Base-by-base conservation (phyloP, 1,284 basidiomycete genomes). In the Ustilago loliicola region DNA sequence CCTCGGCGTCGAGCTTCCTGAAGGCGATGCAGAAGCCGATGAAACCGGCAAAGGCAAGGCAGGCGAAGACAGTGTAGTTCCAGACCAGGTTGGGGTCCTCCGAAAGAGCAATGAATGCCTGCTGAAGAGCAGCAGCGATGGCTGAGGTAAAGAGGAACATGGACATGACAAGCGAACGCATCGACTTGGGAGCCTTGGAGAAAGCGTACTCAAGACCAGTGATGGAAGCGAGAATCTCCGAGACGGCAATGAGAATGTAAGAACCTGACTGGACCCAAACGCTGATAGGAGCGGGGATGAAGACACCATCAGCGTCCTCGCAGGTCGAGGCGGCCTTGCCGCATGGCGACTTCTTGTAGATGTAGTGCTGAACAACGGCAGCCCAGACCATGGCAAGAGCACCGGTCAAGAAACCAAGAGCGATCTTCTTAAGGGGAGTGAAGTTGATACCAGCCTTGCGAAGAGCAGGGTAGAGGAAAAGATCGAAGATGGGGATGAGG, bases 171-270 rank as follows among this genome's bases (percentile, higher is more conserved):
- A 88, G 82, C 34, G 86, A 87, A 9, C 86, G 81, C 87, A 88
- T 87, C 68, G 83, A 85, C 66, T 81, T 85, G 61, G 87, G 87
- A 10, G 87, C 87, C 77, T 87, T 94, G 68, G 92, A 93, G 88
- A 93, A 94, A n/a, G 93, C 94, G 85, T 94, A 94, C 86, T 96
- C 94, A 77, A 89, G 83, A 59, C 87, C 87, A 21, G 93, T 94
- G 87, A 96, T 93, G 10, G 92, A 93, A 0, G 93, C 93, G 61
- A 96, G 90, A 83, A 96, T 94, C 88, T 89, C 89, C 21, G 87
- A 88, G 55, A 88, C 61, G 45, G 88, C 89, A 23, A 88, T 87
- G n/a, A 89, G 77, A 25, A 86, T 76, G 84, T 88, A 88, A 11
- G 88, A 81, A 8, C 88, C 88, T n/a, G 87, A 80, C 80, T 88